These are phyloP conservation scores for Murraya paniculata DNA, from an alignment of 345 rosid genomes.

Conservation along the genomic window DNA sequence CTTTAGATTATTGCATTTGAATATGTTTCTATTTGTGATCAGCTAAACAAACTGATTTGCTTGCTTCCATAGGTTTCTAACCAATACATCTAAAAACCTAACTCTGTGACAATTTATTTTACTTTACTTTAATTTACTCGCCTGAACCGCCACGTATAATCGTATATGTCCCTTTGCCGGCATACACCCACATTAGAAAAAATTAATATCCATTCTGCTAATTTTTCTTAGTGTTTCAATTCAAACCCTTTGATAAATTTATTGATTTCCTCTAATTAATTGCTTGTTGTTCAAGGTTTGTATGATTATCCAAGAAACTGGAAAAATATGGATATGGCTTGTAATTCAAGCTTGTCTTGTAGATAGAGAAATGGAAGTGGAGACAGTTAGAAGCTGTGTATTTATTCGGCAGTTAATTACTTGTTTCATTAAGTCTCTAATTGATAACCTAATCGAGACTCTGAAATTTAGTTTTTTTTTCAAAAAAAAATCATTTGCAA, in stretches of 20 bases:
- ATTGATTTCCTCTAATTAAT: neutral
- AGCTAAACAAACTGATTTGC: conserved; percentile 49
- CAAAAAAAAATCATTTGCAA: conserved; percentile 10
- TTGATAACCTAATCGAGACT: conserved; percentile 37
- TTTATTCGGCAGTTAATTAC: conserved; percentile 1
- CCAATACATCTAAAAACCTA: conserved; percentile 29
- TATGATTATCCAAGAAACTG: conserved; percentile 8
- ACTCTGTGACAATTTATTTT: conserved; percentile 14
- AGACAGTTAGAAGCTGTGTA: conserved; percentile 20
- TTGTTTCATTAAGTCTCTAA: conserved; percentile 18
- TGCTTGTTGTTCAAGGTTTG: neutral
- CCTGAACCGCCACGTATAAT: conserved; percentile 11
- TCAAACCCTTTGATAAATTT: neutral
- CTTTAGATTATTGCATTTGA: neutral
- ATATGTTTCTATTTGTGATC: conserved; percentile 30
- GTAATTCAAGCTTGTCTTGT: conserved; percentile 17
- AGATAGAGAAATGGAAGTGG: conserved; percentile 12
- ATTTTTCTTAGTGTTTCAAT: neutral
- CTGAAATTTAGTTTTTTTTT: too few relatives aligned
- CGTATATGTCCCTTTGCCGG: neutral
- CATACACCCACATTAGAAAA: conserved; percentile 10
- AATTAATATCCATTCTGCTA: neutral
- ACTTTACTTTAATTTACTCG: neutral
- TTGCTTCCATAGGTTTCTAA: conserved; percentile 42
- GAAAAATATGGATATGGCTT: conserved; percentile 12